A percentile compares a stretch with the other conserved stretches of the same genome.
Evolutionary conservation across 805 yeast genomes (phyloP).

Genomic region (Starmerella cellae): DNA sequence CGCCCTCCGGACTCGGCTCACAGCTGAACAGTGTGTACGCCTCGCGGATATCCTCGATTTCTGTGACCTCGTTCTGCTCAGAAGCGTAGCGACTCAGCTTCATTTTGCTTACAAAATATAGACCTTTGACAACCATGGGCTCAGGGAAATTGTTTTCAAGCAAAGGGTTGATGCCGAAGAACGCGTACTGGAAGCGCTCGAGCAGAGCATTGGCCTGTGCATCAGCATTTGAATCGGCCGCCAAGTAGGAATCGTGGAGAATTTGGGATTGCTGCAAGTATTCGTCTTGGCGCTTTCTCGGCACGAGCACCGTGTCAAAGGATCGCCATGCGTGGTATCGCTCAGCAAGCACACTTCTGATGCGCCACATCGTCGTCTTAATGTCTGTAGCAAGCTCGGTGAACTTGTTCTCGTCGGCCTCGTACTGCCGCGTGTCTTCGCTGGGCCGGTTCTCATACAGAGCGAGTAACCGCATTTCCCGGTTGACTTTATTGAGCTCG

Average conservation of each 20-base stretch:
- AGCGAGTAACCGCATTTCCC: constrained; percentile 55
- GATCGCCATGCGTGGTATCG: constrained; percentile 59
- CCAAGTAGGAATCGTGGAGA: constrained; percentile 46
- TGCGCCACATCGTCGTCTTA: constrained; percentile 57
- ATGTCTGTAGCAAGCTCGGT: constrained; percentile 33
- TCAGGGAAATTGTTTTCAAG: constrained; percentile 48
- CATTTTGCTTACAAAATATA: constrained; percentile 53
- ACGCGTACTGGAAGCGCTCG: constrained; percentile 64
- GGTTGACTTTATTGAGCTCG: constrained; percentile 64
- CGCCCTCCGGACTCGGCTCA: constrained; percentile 32
- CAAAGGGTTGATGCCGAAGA: constrained; percentile 72
- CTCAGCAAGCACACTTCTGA: constrained; percentile 77
- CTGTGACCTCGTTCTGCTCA: constrained; percentile 23
- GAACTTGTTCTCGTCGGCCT: constrained; percentile 19
- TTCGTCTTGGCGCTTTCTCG: constrained; percentile 21
- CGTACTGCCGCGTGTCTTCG: constrained; percentile 13
- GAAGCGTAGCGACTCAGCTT: constrained; percentile 42
- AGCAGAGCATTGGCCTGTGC: constrained; percentile 52
- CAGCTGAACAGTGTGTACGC: constrained; percentile 38
- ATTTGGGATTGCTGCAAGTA: constrained; percentile 40
- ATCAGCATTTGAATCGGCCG: constrained; percentile 41
- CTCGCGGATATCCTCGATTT: constrained; percentile 30
- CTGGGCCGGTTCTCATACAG: constrained; percentile 23
- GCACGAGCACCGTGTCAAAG: constrained; percentile 28
- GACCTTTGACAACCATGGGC: constrained; percentile 49